phyloP scores from a whole-genome alignment of 1,284 basidiomycete species.

The Trametes polyzona region DNA sequence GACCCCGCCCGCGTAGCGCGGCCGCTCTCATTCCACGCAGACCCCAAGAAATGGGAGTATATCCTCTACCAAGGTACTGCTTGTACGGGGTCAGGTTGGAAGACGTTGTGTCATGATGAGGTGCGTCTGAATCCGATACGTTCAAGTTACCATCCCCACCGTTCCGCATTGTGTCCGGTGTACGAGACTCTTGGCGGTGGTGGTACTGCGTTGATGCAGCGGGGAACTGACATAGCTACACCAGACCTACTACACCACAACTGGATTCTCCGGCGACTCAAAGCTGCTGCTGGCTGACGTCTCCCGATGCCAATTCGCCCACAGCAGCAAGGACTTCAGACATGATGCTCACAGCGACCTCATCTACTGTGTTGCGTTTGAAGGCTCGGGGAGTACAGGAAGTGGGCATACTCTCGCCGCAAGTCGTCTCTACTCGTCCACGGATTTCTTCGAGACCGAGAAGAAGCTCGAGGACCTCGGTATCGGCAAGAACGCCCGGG shows the following conservation, averaged over 20 bases:
- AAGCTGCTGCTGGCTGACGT: slow-evolving; percentile 70
- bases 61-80: slow-evolving; percentile 85
- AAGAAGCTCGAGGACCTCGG: slow-evolving; percentile 80
- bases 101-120: slow-evolving; percentile 76
- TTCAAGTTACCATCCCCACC: too few relatives aligned
- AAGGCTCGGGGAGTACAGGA: slow-evolving; percentile 51
- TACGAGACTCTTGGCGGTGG: too few relatives aligned
- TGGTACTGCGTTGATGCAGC: too few relatives aligned
- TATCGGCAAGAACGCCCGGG: slow-evolving; percentile 80
- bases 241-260: slow-evolving; percentile 85
- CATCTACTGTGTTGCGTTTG: slow-evolving; percentile 88
- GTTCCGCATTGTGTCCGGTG: too few relatives aligned
- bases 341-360: slow-evolving; percentile 73
- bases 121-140: slow-evolving; percentile 39
- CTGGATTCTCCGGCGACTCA: slow-evolving; percentile 71
- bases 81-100: slow-evolving; percentile 66
- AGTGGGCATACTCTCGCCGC: slow-evolving; percentile 61
- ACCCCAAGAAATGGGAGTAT: slow-evolving; percentile 64
- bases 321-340: slow-evolving; percentile 79
- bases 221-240: not conserved
- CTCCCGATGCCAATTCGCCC: slow-evolving; percentile 83
- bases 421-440: slow-evolving; percentile 78
- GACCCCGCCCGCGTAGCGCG: slow-evolving; percentile 59
- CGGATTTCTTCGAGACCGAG: slow-evolving; percentile 78
- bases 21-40: slow-evolving; percentile 86